Evolutionary conservation across 108 stramenopile species (phyloP).

Genomic region (Cyclostephanos invisitatus): DNA sequence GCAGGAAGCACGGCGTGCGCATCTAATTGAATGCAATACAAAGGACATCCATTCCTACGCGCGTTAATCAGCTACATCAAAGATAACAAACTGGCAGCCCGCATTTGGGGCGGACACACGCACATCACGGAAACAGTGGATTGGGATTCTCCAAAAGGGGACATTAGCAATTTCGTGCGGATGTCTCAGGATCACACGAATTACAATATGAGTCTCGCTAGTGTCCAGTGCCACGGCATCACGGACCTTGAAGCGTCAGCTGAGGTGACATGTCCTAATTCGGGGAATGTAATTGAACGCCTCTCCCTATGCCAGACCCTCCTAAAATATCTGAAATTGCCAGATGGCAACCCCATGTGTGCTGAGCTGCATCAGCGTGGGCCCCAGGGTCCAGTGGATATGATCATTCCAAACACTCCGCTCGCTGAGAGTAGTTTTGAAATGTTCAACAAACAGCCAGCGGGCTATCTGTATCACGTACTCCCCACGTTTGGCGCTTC

Average conservation of each 20-base stretch:
- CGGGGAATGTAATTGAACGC: too few species aligned
- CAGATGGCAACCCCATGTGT: not conserved
- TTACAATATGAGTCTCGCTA: not conserved
- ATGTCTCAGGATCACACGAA: not conserved
- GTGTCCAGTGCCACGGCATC: not conserved
- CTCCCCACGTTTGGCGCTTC: not conserved
- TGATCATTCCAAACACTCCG: not conserved
- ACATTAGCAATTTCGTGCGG: not conserved
- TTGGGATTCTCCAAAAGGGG: not conserved
- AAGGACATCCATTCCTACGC: not conserved
- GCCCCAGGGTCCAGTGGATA: not conserved
- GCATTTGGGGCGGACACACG: not conserved
- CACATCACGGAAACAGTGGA: not conserved
- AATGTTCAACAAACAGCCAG: not conserved
- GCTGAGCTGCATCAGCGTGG: slow-evolving; percentile 4
- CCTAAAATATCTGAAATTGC: too few species aligned
- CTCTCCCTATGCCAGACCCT: too few species aligned
- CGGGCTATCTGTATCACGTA: not conserved
- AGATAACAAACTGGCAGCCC: not conserved
- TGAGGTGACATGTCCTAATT: not conserved
- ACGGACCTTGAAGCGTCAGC: not conserved
- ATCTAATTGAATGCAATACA: not conserved
- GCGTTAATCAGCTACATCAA: not conserved
- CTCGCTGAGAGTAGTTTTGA: not conserved
- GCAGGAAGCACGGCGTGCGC: not conserved